Percentiles rank a stretch among this genome's conserved stretches.
Conservation (phyloP, 306 rosid genomes). For the Argentina anserina region DNA sequence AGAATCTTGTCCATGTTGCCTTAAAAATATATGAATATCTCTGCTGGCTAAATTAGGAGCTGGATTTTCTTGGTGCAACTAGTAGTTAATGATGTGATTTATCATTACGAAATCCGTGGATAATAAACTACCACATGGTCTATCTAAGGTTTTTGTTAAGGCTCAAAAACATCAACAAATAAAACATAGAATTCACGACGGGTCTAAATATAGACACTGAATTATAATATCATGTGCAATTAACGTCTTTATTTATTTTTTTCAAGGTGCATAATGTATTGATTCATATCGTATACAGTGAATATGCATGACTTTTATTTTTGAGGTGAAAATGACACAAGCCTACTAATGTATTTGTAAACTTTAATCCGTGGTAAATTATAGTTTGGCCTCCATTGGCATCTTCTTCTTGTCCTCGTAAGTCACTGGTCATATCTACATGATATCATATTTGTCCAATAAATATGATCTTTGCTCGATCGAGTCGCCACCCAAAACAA, state of each 20-base stretch:
- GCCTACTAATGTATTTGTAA: neutral
- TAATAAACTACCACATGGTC: neutral
- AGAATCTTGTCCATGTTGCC: slow-evolving; percentile 10
- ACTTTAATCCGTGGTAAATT: neutral
- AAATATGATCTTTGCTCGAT: neutral
- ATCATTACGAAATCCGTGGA: neutral
- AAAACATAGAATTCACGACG: no score
- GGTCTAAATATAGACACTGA: no score
- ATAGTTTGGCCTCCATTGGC: neutral
- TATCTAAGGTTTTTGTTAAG: no score
- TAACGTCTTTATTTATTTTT: no score
- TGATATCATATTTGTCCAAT: neutral
- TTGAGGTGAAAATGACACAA: neutral
- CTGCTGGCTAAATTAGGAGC: neutral
- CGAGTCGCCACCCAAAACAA: slow-evolving; percentile 12
- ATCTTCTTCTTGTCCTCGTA: neutral
- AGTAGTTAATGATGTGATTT: neutral
- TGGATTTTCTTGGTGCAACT: neutral
- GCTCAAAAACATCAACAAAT: no score
- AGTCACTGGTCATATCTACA: neutral
- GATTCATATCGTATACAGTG: no score
- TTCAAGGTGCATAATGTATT: no score
- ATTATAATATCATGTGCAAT: no score
- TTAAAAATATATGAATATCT: neutral
- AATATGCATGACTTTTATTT: no score